A percentile compares a stretch with the other conserved stretches of the same genome.
phyloP scores from a whole-genome alignment of 2,329 filamentous ascomycete species.

The Diplodia intermedia region DNA sequence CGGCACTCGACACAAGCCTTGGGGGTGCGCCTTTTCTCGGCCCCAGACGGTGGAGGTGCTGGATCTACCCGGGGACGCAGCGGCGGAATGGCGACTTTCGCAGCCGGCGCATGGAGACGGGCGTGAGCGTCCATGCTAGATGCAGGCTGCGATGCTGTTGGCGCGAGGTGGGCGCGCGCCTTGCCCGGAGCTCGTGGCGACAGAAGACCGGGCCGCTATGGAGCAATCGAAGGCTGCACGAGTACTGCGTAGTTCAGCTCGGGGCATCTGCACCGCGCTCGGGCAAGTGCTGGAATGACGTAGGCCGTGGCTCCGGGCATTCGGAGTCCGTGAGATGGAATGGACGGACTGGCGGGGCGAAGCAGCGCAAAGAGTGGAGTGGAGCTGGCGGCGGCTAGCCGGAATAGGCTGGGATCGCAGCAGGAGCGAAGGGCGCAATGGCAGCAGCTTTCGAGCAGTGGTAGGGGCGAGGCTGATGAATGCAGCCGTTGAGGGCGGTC shows the following conservation, averaged over 20 bases:
- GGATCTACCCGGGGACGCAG: conserved; percentile 38
- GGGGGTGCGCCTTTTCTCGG: conserved; percentile 39
- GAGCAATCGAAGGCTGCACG: not conserved
- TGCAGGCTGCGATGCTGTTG: not conserved
- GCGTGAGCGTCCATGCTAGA: not conserved
- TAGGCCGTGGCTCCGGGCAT: not conserved
- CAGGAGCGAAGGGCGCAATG: no score
- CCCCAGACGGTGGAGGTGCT: conserved; percentile 30
- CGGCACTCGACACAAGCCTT: conserved; percentile 47
- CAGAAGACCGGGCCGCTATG: not conserved
- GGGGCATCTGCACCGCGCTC: not conserved
- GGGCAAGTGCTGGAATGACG: not conserved
- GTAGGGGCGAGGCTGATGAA: no score
- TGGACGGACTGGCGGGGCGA: no score
- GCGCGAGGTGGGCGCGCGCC: not conserved
- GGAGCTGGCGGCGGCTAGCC: no score
- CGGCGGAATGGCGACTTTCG: conserved; percentile 41
- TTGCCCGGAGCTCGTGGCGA: not conserved
- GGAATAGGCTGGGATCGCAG: no score
- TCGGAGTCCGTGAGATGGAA: not conserved
- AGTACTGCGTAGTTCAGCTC: no score
- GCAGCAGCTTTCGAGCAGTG: no score
- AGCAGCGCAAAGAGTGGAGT: no score
- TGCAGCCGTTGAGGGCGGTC: no score
- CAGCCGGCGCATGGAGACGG: not conserved